Conservation (phyloP, 345 rosid species). For the Eucalyptus lansdowneana region DNA sequence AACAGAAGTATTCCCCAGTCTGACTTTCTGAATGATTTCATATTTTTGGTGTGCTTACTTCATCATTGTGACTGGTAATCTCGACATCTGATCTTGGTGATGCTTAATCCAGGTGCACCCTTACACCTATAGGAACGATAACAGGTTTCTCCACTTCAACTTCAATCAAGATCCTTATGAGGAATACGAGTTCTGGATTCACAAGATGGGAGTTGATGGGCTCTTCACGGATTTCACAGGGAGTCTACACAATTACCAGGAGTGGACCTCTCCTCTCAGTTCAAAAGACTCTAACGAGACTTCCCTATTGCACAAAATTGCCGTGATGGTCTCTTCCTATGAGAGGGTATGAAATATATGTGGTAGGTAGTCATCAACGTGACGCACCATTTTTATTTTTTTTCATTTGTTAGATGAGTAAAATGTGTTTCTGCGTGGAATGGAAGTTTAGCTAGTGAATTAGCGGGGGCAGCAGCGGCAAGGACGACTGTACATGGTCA, state of each 20-base stretch:
- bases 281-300: not conserved
- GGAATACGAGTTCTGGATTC: slow-evolving; percentile 79
- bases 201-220: slow-evolving; percentile 70
- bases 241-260: slow-evolving; percentile 61
- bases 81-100: not conserved
- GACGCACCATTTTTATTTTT: no score
- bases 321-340: slow-evolving; percentile 24
- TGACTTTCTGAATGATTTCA: not conserved
- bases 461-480: not conserved
- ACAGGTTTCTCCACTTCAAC: slow-evolving; percentile 35
- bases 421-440: not conserved
- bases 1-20: not conserved
- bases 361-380: not conserved
- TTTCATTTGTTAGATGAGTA: not conserved
- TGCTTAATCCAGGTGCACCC: slow-evolving; percentile 61
- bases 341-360: slow-evolving; percentile 3
- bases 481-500: not conserved
- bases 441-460: not conserved
- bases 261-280: slow-evolving; percentile 35
- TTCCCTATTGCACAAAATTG: slow-evolving; percentile 32
- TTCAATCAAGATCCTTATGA: slow-evolving; percentile 63
- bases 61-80: not conserved
- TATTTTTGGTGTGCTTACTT: not conserved
- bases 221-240: slow-evolving; percentile 94
- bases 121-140: slow-evolving; percentile 75